These are phyloP conservation scores for Stenogyne calaminthoides DNA, from an alignment of 305 asterid genomes.

Conservation along the genomic window DNA sequence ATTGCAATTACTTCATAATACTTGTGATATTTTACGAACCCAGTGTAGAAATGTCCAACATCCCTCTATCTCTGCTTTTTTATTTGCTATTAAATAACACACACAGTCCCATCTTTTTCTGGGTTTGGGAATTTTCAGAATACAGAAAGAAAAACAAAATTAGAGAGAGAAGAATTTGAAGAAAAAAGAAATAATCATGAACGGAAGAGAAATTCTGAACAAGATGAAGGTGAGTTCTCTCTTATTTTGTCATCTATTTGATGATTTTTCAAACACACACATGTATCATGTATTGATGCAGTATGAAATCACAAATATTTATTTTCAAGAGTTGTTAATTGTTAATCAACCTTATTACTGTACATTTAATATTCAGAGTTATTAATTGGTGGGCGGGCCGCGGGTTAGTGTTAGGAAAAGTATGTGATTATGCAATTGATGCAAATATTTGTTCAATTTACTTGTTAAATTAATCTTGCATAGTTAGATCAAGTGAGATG, in stretches of 20 bases:
- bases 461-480: neutral
- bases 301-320: neutral
- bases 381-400: neutral
- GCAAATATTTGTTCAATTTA: neutral
- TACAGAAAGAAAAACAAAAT: too few species aligned
- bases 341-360: conserved; percentile 2
- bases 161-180: conserved; percentile 20
- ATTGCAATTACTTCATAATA: neutral
- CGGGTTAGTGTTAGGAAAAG: neutral
- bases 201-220: conserved; percentile 63
- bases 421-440: neutral
- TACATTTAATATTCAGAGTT: neutral
- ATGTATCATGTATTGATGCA: neutral
- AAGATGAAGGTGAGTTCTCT: conserved; percentile 62
- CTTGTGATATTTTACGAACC: neutral
- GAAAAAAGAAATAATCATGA: conserved; percentile 35
- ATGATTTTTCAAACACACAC: neutral
- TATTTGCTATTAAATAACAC: neutral
- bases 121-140: neutral
- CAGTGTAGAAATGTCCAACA: neutral
- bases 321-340: neutral
- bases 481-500: conserved; percentile 8
- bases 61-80: neutral
- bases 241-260: neutral
- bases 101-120: conserved; percentile 10